These are phyloP conservation scores for Chrysoporthe cubensis DNA, from an alignment of 2,329 filamentous ascomycete genomes.

Conservation along the genomic window DNA sequence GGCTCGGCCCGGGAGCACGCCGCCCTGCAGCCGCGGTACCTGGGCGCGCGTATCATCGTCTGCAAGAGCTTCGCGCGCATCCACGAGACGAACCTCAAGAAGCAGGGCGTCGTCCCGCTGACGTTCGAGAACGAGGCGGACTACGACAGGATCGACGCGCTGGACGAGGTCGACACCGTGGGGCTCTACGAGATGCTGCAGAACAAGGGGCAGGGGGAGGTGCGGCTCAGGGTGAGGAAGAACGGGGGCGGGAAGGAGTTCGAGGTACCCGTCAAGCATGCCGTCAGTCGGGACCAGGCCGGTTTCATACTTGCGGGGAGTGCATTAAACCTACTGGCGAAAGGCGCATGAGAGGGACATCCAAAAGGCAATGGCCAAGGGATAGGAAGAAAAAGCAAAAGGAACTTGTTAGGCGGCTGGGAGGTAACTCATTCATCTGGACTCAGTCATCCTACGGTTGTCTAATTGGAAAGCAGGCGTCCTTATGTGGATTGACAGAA, in stretches of 20 bases:
- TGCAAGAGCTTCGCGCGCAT: conserved; percentile 84
- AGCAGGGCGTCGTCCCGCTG: conserved; percentile 94
- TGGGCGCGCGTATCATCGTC: conserved; percentile 82
- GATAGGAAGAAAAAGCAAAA: background rate
- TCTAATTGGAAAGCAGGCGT: conserved; percentile 22
- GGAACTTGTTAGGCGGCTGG: background rate
- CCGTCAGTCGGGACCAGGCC: conserved; percentile 86
- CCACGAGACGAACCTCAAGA: conserved; percentile 93
- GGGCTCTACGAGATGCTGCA: conserved; percentile 82
- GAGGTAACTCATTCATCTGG: background rate
- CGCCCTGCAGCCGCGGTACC: conserved; percentile 81
- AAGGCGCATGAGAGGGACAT: conserved; percentile 39
- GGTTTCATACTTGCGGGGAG: conserved; percentile 92
- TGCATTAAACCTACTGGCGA: conserved; percentile 86
- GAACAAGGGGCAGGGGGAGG: conserved; percentile 76
- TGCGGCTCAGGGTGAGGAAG: conserved; percentile 70
- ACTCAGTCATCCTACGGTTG: background rate
- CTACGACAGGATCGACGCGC: conserved; percentile 81
- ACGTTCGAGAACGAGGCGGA: conserved; percentile 88
- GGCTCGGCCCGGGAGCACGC: conserved; percentile 86
- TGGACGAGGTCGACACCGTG: conserved; percentile 81
- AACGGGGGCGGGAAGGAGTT: conserved; percentile 65
- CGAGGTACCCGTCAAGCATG: conserved; percentile 79
- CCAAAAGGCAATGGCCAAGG: background rate
- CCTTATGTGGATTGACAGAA: background rate